phyloP scores from a whole-genome alignment of 768 basidiomycete species.

The Crassisporium funariophilum region DNA sequence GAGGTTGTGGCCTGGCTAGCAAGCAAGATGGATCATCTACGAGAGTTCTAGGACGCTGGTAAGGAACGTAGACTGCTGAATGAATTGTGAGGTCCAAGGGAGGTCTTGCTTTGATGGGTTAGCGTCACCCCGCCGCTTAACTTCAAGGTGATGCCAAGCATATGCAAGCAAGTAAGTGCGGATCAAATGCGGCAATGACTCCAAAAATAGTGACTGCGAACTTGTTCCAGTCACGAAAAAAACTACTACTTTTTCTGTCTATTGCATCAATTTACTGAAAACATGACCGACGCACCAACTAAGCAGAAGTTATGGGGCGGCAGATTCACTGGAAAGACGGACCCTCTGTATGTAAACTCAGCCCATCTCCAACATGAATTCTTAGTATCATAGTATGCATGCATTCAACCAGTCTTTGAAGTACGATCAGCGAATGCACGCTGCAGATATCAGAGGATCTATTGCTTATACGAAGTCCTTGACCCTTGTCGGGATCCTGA shows the following conservation, averaged over 20 bases:
- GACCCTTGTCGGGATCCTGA: slow-evolving; percentile 78
- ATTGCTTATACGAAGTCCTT: slow-evolving; percentile 95
- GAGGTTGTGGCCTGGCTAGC: no score
- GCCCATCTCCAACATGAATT: slow-evolving; percentile 9
- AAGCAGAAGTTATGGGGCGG: slow-evolving; percentile 87
- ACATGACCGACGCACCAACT: slow-evolving; percentile 42
- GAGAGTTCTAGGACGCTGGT: no score
- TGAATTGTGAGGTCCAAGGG: no score
- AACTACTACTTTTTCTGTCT: background rate
- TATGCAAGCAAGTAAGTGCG: background rate
- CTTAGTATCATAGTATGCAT: slow-evolving; percentile 73
- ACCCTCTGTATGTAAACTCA: slow-evolving; percentile 66
- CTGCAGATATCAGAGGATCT: slow-evolving; percentile 89
- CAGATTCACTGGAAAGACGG: slow-evolving; percentile 85
- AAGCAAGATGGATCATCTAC: no score
- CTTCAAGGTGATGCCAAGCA: slow-evolving; percentile 6
- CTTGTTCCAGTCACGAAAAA: no score
- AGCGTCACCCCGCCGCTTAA: no score
- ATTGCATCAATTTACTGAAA: background rate
- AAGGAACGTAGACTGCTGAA: no score
- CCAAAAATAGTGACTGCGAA: no score
- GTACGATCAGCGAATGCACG: slow-evolving; percentile 94
- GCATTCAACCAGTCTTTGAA: slow-evolving; percentile 95
- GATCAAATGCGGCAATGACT: background rate
- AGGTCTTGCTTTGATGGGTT: no score